These are phyloP conservation scores for Chytridium lagenaria DNA, from an alignment of 371 early-diverging fungal species.

Conservation along the genomic window DNA sequence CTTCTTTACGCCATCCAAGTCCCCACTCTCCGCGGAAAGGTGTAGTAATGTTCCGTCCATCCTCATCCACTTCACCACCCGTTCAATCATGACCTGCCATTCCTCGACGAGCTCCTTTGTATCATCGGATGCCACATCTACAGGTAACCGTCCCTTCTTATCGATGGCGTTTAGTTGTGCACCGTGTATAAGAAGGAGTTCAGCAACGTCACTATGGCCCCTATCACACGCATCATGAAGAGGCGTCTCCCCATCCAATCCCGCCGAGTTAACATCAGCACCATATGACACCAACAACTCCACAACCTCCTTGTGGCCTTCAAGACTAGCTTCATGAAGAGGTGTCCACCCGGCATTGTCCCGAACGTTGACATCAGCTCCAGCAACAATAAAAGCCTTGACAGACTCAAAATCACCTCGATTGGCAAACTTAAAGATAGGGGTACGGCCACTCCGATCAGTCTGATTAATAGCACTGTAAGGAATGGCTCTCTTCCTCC, in stretches of 20 bases:
- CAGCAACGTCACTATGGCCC: conserved; percentile 50
- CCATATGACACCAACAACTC: conserved; percentile 71
- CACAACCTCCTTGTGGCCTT: conserved; percentile 60
- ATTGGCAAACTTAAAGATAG: conserved; percentile 43
- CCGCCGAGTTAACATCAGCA: conserved; percentile 55
- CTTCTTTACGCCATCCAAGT: conserved; percentile 56
- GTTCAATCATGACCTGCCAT: conserved; percentile 51
- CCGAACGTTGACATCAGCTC: conserved; percentile 55
- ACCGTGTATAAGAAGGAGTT: conserved; percentile 60
- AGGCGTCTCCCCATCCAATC: conserved; percentile 53
- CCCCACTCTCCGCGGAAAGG: conserved; percentile 53
- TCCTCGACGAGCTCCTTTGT: conserved; percentile 35
- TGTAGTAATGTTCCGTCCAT: conserved; percentile 67
- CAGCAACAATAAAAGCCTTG: conserved; percentile 42
- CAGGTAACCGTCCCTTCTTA: conserved; percentile 49
- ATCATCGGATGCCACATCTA: conserved; percentile 42
- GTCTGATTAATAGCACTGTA: conserved; percentile 40
- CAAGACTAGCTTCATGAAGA: conserved; percentile 76
- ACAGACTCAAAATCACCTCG: conserved; percentile 41
- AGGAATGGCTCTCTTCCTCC: conserved; percentile 17
- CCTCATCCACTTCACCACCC: conserved; percentile 48
- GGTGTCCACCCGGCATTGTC: conserved; percentile 81
- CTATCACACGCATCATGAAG: conserved; percentile 59
- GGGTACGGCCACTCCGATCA: conserved; percentile 50
- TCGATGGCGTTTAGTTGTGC: conserved; percentile 51